Percentiles rank a stretch among this genome's conserved stretches.
Evolutionary conservation across 306 rosid species (phyloP).

Genomic region (Malus orientalis): DNA sequence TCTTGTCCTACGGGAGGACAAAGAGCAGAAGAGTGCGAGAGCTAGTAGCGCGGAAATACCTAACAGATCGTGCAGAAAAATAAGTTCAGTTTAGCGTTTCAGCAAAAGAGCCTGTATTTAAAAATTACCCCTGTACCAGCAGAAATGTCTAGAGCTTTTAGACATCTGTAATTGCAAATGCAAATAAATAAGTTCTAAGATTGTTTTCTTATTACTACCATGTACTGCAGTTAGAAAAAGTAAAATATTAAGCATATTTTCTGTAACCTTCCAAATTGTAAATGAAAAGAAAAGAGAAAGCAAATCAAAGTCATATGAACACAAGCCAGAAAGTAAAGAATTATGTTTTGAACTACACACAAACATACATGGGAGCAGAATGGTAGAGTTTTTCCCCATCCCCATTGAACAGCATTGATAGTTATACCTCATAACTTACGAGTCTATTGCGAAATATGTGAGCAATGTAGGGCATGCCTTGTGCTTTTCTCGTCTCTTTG

Average conservation of each 20-base stretch:
- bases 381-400: not conserved
- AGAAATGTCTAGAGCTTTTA: not conserved
- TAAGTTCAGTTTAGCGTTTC: not conserved
- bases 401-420: not conserved
- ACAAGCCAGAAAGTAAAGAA: not conserved
- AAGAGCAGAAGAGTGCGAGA: not conserved
- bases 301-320: not conserved
- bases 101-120: constrained; percentile 6
- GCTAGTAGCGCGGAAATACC: not conserved
- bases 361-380: not conserved
- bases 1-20: not conserved
- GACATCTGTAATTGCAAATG: constrained; percentile 8
- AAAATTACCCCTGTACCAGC: constrained; percentile 5
- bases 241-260: not conserved
- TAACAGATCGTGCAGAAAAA: not conserved
- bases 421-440: not conserved
- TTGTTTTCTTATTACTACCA: constrained; percentile 2
- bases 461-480: not conserved
- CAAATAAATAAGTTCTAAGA: constrained; percentile 11
- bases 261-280: not conserved
- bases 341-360: not conserved
- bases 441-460: not conserved
- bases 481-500: not conserved
- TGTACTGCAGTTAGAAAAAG: not conserved
- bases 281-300: not conserved